Evolutionary conservation across 805 yeast species (phyloP).

Genomic region (Kodamaea nitidulidarum): DNA sequence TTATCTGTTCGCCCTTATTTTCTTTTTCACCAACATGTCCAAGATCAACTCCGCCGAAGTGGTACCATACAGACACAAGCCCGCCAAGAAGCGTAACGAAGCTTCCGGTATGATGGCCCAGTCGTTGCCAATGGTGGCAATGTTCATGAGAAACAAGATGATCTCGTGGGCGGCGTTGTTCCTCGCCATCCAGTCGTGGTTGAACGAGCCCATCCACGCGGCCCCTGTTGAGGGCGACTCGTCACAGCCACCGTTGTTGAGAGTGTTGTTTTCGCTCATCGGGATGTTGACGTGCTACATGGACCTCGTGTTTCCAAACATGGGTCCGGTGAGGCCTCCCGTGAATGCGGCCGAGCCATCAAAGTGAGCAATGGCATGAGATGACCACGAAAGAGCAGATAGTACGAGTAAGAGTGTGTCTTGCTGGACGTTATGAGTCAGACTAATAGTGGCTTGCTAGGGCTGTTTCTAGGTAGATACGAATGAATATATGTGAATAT

Average conservation of each 20-base stretch:
- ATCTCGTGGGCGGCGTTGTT: slow-evolving; percentile 55
- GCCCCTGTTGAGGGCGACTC: slow-evolving; percentile 21
- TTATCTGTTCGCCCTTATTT: not conserved
- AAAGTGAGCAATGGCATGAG: too few relatives aligned
- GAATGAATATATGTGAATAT: too few relatives aligned
- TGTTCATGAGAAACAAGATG: slow-evolving; percentile 58
- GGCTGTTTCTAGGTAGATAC: too few relatives aligned
- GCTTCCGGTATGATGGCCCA: slow-evolving; percentile 47
- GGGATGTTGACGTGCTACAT: slow-evolving; percentile 52
- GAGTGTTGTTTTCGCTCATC: slow-evolving; percentile 42
- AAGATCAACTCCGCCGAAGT: slow-evolving; percentile 32
- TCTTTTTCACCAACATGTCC: slow-evolving; percentile 10
- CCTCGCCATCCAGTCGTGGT: slow-evolving; percentile 45
- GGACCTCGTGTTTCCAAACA: slow-evolving; percentile 46
- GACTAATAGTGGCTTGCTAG: too few relatives aligned
- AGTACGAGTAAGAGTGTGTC: too few relatives aligned
- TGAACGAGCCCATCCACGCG: slow-evolving; percentile 40
- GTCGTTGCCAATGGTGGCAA: slow-evolving; percentile 65
- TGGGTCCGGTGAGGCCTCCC: slow-evolving; percentile 21
- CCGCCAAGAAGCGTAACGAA: slow-evolving; percentile 46
- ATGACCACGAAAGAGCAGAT: too few relatives aligned
- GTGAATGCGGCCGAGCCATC: too few relatives aligned
- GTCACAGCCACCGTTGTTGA: slow-evolving; percentile 45
- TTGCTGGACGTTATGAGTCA: too few relatives aligned
- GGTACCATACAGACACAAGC: slow-evolving; percentile 44